These are phyloP conservation scores for Mycena floridula DNA, from an alignment of 768 basidiomycete species.

Conservation along the genomic window DNA sequence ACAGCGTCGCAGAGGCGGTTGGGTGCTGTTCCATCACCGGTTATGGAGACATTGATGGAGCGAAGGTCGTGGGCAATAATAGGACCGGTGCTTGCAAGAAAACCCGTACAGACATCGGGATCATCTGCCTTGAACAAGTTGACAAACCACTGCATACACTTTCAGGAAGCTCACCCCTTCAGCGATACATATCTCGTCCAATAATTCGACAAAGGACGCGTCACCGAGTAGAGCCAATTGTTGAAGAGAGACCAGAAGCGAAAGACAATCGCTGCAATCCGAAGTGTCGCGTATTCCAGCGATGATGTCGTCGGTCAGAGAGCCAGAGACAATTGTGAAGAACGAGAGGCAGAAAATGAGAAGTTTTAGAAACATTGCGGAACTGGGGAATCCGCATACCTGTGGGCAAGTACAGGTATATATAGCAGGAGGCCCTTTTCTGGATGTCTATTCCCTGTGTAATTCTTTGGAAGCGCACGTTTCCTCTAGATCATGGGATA, in stretches of 20 bases:
- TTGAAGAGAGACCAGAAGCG: slow-evolving; percentile 39
- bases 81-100: slow-evolving; percentile 44
- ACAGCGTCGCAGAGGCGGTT: slow-evolving; percentile 50
- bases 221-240: slow-evolving; percentile 44
- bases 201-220: slow-evolving; percentile 33
- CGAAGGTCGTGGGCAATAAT: slow-evolving; percentile 54
- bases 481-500: too few species aligned
- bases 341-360: too few species aligned
- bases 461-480: too few species aligned
- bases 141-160: not conserved
- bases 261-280: slow-evolving; percentile 48
- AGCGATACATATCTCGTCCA: slow-evolving; percentile 39
- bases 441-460: too few species aligned
- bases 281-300: too few species aligned
- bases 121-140: slow-evolving; percentile 35
- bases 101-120: slow-evolving; percentile 52
- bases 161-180: slow-evolving; percentile 25
- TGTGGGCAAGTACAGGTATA: too few species aligned
- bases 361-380: too few species aligned
- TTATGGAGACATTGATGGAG: slow-evolving; percentile 34
- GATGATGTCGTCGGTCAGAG: too few species aligned
- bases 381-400: too few species aligned
- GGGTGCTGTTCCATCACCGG: slow-evolving; percentile 44
- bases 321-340: too few species aligned
- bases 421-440: too few species aligned